Evolutionary conservation across 2,329 filamentous ascomycete genomes (phyloP), one percentile per base, ranked within the genome.

Genomic region (Claviceps purpurea): DNA sequence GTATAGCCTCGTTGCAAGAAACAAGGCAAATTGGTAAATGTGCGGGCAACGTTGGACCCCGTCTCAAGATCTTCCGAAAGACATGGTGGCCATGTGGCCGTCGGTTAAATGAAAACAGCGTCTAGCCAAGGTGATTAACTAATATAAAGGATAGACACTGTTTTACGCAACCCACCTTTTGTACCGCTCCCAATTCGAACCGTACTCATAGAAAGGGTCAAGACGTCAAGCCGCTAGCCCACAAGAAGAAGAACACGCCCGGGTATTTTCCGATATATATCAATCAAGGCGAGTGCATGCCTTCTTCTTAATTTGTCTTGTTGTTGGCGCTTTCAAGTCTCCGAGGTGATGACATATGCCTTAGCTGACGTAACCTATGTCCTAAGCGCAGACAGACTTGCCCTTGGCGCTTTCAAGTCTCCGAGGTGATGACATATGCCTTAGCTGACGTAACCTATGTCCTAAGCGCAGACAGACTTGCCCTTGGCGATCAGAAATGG

Each of bases 341-440:
- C 56, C 62, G 57, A 61, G 56, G 58, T 61, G 56, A 61, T 62
- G 57, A 58, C 56, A 53, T 57, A 34, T 62, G 61, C 58, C 61
- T 20, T 59, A 59, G 56, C 62, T 55, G 55, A 57, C 57, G 54
- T 58, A 46, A 47, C 37, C 47, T 52, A 50, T 52, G 46, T 49
- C 24, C 46, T 50, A 52, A 52, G 37, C 34, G 48, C 42, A 52
- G 47, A 53, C 34, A 45, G 51, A 55, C 49, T 50, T 53, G 54
- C 52, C 50, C 52, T 51, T 52, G 43, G 45, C 40, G 40, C 48
- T 62, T 64, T 61, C 58, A 61, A 64, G 60, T 63, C 64, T 59
- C 56, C 62, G 57, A 61, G 56, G 58, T 61, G 56, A 61, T 62
- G 57, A 58, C 56, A 53, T 57, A 34, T 62, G 61, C 58, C 61